These are phyloP conservation scores for Sistotremastrum niveocremeum DNA, from an alignment of 768 basidiomycete genomes.

Conservation along the genomic window DNA sequence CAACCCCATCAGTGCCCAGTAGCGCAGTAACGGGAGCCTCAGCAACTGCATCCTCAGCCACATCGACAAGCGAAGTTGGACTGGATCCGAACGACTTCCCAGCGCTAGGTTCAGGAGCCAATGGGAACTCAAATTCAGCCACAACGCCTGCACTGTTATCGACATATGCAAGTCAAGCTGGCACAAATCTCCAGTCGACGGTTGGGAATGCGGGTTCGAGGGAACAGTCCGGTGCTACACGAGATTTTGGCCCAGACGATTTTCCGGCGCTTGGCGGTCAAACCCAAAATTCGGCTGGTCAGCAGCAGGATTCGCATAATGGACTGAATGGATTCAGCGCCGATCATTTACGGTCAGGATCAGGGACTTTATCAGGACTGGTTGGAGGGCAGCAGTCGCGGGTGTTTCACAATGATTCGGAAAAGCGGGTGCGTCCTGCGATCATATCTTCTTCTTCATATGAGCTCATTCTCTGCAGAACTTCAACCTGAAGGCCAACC, in stretches of 20 bases:
- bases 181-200: slow-evolving; percentile 38
- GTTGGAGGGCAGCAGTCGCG: slow-evolving; percentile 38
- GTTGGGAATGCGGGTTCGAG: slow-evolving; percentile 26
- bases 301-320: slow-evolving; percentile 18
- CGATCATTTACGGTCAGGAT: slow-evolving; percentile 41
- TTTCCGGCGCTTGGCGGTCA: slow-evolving; percentile 78
- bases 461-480: slow-evolving; percentile 23
- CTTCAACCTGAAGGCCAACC: slow-evolving; percentile 53
- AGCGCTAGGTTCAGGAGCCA: slow-evolving; percentile 59
- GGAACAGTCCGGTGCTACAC: slow-evolving; percentile 23
- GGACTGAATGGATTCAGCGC: slow-evolving; percentile 56
- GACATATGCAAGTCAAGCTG: slow-evolving; percentile 77
- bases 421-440: slow-evolving; percentile 51
- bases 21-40: slow-evolving; percentile 15
- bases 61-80: slow-evolving; percentile 60
- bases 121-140: slow-evolving; percentile 22
- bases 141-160: slow-evolving; percentile 27
- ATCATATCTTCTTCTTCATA: background rate
- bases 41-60: slow-evolving; percentile 38
- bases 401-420: slow-evolving; percentile 61
- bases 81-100: slow-evolving; percentile 83
- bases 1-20: slow-evolving; percentile 8
- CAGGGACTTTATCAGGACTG: slow-evolving; percentile 35
- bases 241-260: slow-evolving; percentile 78
- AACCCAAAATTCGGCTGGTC: slow-evolving; percentile 26